Base-by-base conservation (phyloP, 805 yeast genomes). In the Lachancea cidri region DNA sequence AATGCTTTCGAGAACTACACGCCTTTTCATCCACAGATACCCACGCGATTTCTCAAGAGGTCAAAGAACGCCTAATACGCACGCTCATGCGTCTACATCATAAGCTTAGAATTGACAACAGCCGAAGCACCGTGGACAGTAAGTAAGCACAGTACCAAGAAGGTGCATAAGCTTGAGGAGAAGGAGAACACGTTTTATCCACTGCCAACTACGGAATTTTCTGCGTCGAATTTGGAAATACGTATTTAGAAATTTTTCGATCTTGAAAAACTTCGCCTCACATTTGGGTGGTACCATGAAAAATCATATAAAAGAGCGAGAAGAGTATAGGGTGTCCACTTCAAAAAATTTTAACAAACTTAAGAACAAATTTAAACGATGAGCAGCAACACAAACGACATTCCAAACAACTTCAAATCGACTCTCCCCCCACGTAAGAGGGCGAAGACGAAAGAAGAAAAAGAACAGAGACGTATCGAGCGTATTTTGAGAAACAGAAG, bases 381-480 rank as follows among this genome's bases (percentile, higher is more conserved):
- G 29, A 36, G 34, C 29, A 30, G 19, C 22, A 33, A 30, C 37
- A 33, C n/a, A 15, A 56, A 54, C 55, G 48, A 49, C 33, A 65
- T 67, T 14, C 70, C 72, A 24, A 36, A 54, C 2, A 56, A 62
- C 49, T 68, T 70, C 52, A 70, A 70, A 45, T 52, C 73, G 4
- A 60, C 87, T 17, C 70, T 91, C 45, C 96, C 97, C 22, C 98
- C 98, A 40, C 77, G 98, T 50, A 93, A 93, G 71, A 79, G 98
- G 53, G 98, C 98, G 5, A 87, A 85, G 73, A 93, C 98, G 32
- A 77, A 85, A 52, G 96, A 89, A 66, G 98, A 91, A 68, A 93
- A 91, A 68, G 98, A 93, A 65, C 98, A 91, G 68, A 81, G 98
- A 50, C 77, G 96, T 35, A 79, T 89, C 41, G 98, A 93, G 66